These are phyloP conservation scores for Termitomyces sp. DNA, from an alignment of 768 basidiomycete genomes.

Conservation along the genomic window DNA sequence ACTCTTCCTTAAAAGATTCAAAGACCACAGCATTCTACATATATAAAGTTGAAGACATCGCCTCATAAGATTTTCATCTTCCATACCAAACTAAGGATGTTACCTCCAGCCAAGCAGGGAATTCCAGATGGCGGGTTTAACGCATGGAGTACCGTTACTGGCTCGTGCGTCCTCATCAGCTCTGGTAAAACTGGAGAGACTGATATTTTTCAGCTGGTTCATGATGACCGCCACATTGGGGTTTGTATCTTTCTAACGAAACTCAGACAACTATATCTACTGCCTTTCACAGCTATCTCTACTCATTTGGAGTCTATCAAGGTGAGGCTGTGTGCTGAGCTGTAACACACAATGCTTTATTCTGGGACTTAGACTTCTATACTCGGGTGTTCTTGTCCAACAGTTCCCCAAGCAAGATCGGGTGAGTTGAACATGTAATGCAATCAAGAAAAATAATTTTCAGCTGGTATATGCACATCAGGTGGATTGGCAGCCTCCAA, in stretches of 20 bases:
- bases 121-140: not conserved
- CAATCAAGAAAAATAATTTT: not conserved
- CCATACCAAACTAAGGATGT: not conserved
- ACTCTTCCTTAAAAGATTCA: too few species aligned
- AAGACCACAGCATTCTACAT: too few species aligned
- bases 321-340: not conserved
- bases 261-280: not conserved
- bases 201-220: not conserved
- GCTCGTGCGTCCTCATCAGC: not conserved
- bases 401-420: constrained; percentile 7
- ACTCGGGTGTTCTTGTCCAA: constrained; percentile 6
- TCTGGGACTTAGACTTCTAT: constrained; percentile 7
- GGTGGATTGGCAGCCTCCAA: constrained; percentile 20
- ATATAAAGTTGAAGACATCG: too few species aligned
- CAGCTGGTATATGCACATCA: not conserved
- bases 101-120: not conserved
- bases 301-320: constrained; percentile 14
- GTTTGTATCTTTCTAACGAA: not conserved
- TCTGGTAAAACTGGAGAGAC: not conserved
- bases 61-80: too few species aligned
- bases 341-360: not conserved
- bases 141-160: not conserved
- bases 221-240: constrained; percentile 6
- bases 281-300: constrained; percentile 3
- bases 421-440: not conserved